A percentile compares a stretch with the other conserved stretches of the same genome.
phyloP scores from a whole-genome alignment of 306 rosid species.

The Betula pendula region DNA sequence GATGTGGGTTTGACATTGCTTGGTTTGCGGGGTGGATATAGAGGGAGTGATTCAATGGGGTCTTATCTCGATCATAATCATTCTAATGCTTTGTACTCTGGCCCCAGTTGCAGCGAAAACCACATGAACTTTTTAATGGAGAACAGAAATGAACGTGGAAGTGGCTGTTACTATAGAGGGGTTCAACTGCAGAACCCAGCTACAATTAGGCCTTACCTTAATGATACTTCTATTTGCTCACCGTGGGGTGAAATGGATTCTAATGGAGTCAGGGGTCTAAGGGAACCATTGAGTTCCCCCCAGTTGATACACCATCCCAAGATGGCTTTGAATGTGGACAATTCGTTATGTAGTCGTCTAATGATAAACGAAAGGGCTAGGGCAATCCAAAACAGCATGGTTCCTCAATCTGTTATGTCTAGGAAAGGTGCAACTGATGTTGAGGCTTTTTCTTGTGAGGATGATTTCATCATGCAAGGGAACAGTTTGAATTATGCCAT shows the following conservation, averaged over 20 bases:
- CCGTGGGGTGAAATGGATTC: constrained; percentile 26
- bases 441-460: constrained; percentile 42
- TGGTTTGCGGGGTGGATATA: constrained; percentile 15
- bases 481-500: constrained; percentile 25
- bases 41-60: constrained; percentile 31
- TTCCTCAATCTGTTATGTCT: constrained; percentile 24
- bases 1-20: constrained; percentile 15
- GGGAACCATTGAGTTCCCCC: constrained; percentile 32
- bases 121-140: constrained; percentile 25
- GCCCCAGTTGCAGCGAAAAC: constrained; percentile 25
- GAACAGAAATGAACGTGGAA: constrained; percentile 28
- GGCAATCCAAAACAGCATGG: constrained; percentile 9
- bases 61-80: constrained; percentile 26
- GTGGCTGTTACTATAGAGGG: constrained; percentile 18
- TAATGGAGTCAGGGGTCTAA: constrained; percentile 20
- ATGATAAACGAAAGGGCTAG: constrained; percentile 22
- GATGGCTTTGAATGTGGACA: constrained; percentile 26
- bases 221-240: constrained; percentile 29
- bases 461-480: constrained; percentile 42
- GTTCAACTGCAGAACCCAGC: constrained; percentile 28
- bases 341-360: constrained; percentile 23
- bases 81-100: constrained; percentile 24
- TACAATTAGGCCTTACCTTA: constrained; percentile 13
- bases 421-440: constrained; percentile 26
- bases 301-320: constrained; percentile 22